Conservation (phyloP, 768 basidiomycete genomes). For the Pulveroboletus ravenelii region DNA sequence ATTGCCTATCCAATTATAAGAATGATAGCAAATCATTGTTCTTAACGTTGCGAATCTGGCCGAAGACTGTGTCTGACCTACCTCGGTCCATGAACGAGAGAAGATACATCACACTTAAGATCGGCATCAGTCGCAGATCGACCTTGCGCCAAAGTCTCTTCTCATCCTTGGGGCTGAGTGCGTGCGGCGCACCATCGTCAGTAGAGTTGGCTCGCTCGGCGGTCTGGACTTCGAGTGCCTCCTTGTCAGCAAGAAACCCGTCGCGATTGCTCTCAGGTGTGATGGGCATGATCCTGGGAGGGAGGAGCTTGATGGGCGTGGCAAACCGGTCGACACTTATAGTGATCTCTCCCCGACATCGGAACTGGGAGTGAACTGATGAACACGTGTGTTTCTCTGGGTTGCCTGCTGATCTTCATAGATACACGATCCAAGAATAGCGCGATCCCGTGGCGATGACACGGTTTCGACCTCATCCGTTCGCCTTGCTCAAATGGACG, state of each 20-base stretch:
- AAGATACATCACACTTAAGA: slow-evolving; percentile 56
- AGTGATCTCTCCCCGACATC: too few species aligned
- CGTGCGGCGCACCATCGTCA: not conserved
- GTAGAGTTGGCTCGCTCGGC: not conserved
- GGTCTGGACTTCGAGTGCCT: not conserved
- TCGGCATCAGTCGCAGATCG: slow-evolving; percentile 54
- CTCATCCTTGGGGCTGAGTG: slow-evolving; percentile 38
- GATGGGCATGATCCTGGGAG: not conserved
- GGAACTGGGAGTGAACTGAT: too few species aligned
- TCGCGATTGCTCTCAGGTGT: not conserved
- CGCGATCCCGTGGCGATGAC: too few species aligned
- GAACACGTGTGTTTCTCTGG: too few species aligned
- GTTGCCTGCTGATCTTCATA: too few species aligned
- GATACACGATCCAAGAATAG: too few species aligned
- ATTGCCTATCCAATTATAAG: slow-evolving; percentile 38
- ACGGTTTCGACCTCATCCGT: too few species aligned
- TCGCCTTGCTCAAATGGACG: too few species aligned
- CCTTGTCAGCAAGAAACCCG: not conserved
- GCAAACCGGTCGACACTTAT: too few species aligned
- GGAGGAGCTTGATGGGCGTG: too few species aligned
- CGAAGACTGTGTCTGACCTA: slow-evolving; percentile 15
- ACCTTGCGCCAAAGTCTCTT: slow-evolving; percentile 53
- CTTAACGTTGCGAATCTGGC: not conserved
- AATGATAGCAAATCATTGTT: not conserved
- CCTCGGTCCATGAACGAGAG: slow-evolving; percentile 64